Base-by-base conservation (phyloP, 495 filamentous ascomycete species). In the Penicillium salamii region DNA sequence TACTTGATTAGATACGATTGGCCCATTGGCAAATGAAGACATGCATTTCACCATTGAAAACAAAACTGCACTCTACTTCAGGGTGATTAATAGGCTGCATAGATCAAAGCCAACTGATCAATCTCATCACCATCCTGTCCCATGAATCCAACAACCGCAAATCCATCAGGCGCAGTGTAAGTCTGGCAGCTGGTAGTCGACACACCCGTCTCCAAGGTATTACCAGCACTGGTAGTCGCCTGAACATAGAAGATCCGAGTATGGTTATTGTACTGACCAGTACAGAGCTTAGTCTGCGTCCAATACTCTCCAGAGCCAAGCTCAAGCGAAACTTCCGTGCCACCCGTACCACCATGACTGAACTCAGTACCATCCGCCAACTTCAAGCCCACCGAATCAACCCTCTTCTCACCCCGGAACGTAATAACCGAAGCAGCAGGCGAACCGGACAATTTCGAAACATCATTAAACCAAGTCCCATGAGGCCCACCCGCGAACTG, bases 31-130 rank as follows among this genome's bases (percentile, higher is more conserved):
- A 40, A 32, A 48, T 40, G 36, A 33, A 40, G 14, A 40, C 13
- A 23, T 48, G 36, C 46, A 32, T 21, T 21, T 48, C 23, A 31
- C 15, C 7, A 21, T 39, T 37, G 1, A 9, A 19, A 37, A 28
- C 9, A 23, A 3, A 26, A 32, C 17, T 29, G 12, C 12, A 7
- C 0, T 24, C 11, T 9, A 7, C 12, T 7, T 26, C 3, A 8
- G 23, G 8, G 4, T 26, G 23, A 26, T 26, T 31, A 57, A 12
- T 57, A 54, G 11, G 46, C 31, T 0, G 42, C 57, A 53, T 70
- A 85, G 32, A 84, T 63, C 57, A 86, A 78, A 6, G 70, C 81
- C 32, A 85, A 50, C 57, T 77, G 72, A 62, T 85, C 82, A 37
- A 87, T 53, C 64, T 84, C 80, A 52, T 79, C 74, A 2, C 80